Percentiles rank a stretch among this genome's conserved stretches.
Conservation (phyloP, 208 protist species). For the Crithidia thermophila region DNA sequence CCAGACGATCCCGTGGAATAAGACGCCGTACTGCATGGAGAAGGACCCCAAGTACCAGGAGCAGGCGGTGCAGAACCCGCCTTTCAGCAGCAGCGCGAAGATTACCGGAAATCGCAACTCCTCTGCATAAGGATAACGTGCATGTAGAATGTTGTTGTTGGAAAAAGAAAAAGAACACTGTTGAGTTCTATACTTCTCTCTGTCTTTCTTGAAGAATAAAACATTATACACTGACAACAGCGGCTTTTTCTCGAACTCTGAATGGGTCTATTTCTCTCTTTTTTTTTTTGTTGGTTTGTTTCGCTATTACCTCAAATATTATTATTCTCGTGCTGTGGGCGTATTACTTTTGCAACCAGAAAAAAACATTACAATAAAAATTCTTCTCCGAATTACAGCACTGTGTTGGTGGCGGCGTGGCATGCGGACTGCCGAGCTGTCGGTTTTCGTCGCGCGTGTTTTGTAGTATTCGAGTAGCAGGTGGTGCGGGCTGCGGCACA, state of each 20-base stretch:
- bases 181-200: background rate
- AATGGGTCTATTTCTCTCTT: constrained; percentile 1
- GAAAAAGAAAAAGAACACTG: constrained; percentile 1
- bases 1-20: constrained; percentile 85
- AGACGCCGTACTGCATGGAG: constrained; percentile 90
- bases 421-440: no score
- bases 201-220: background rate
- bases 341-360: no score
- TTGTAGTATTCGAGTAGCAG: no score
- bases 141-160: background rate
- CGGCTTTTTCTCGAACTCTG: no score
- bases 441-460: no score
- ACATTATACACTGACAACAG: no score
- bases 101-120: constrained; percentile 52
- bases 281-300: background rate
- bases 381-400: no score
- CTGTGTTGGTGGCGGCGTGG: no score
- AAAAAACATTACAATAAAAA: no score
- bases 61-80: constrained; percentile 70
- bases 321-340: no score
- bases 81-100: constrained; percentile 83
- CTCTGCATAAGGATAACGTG: constrained; percentile 6
- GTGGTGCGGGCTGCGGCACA: no score
- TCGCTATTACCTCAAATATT: background rate
- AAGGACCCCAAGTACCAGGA: constrained; percentile 84